These are phyloP conservation scores for Hydrangea macrophylla DNA, from an alignment of 148 eudicot genomes.

Conservation along the genomic window DNA sequence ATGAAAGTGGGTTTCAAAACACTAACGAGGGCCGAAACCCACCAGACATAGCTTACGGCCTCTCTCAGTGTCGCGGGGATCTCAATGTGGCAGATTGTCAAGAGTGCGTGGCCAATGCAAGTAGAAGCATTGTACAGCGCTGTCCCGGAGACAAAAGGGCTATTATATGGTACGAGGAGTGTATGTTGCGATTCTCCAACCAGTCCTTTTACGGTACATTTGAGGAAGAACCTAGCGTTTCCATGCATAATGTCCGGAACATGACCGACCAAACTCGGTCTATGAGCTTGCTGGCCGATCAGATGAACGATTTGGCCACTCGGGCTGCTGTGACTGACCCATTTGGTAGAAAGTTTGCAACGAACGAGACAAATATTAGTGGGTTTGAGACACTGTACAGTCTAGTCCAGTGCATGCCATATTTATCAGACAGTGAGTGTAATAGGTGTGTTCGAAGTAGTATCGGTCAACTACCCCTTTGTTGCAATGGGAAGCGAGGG, in stretches of 20 bases:
- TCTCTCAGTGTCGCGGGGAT: constrained; percentile 33
- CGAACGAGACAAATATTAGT: no score
- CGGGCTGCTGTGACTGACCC: no score
- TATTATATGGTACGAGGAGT: constrained; percentile 22
- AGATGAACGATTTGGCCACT: no score
- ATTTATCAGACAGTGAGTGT: no score
- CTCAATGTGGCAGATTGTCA: constrained; percentile 2
- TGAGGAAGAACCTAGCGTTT: no score
- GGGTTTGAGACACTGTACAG: no score
- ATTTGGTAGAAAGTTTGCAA: no score
- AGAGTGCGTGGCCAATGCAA: constrained; percentile 26
- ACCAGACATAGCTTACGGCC: constrained; percentile 18
- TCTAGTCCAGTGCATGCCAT: no score
- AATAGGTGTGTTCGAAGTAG: no score
- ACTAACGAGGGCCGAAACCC: constrained; percentile 1
- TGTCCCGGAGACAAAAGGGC: constrained; percentile 14
- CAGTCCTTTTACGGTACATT: background rate
- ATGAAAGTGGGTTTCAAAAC: background rate
- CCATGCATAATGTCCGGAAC: fast-evolving
- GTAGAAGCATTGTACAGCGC: background rate
- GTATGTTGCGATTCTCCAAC: constrained; percentile 29
- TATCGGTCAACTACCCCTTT: no score
- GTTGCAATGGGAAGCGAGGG: no score
- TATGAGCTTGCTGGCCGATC: background rate
- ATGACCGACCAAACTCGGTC: background rate